Evolutionary conservation across 2,329 filamentous ascomycete genomes (phyloP).

Genomic region (Aspergillus ustus): DNA sequence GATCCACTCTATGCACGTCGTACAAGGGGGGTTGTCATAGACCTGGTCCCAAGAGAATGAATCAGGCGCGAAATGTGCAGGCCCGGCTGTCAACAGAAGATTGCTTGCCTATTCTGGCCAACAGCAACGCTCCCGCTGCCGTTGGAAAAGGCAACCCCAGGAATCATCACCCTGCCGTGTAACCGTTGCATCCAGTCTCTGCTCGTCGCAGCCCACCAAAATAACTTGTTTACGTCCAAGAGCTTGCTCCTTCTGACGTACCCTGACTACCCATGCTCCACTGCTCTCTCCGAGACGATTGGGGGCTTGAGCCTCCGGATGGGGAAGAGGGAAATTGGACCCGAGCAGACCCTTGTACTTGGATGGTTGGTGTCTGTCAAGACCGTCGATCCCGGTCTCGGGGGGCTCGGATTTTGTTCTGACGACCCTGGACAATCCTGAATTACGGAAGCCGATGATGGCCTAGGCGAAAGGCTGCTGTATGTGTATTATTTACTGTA

Average conservation of each 20-base stretch:
- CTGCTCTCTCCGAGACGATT: slow-evolving; percentile 6
- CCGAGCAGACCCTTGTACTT: slow-evolving; percentile 12
- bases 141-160: slow-evolving; percentile 18
- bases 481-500: slow-evolving; percentile 6
- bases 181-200: slow-evolving; percentile 26
- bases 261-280: neutral
- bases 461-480: slow-evolving; percentile 11
- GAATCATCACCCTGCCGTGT: slow-evolving; percentile 17
- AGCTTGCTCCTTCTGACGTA: neutral
- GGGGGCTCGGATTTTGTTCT: slow-evolving; percentile 8
- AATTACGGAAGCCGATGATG: slow-evolving; percentile 8
- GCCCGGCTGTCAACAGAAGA: slow-evolving; percentile 14
- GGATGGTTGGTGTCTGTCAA: slow-evolving; percentile 12
- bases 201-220: slow-evolving; percentile 16
- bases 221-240: slow-evolving; percentile 1
- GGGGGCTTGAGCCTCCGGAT: slow-evolving; percentile 1
- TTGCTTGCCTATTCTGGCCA: slow-evolving; percentile 17
- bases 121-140: slow-evolving; percentile 16
- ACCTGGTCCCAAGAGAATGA: slow-evolving; percentile 16
- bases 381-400: slow-evolving; percentile 10
- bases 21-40: slow-evolving; percentile 27
- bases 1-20: slow-evolving; percentile 26
- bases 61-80: slow-evolving; percentile 15
- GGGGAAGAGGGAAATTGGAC: slow-evolving; percentile 7
- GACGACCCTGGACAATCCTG: slow-evolving; percentile 8